Evolutionary conservation across 441 rosid species (phyloP).

Genomic region (Gossypium schwendimanii): DNA sequence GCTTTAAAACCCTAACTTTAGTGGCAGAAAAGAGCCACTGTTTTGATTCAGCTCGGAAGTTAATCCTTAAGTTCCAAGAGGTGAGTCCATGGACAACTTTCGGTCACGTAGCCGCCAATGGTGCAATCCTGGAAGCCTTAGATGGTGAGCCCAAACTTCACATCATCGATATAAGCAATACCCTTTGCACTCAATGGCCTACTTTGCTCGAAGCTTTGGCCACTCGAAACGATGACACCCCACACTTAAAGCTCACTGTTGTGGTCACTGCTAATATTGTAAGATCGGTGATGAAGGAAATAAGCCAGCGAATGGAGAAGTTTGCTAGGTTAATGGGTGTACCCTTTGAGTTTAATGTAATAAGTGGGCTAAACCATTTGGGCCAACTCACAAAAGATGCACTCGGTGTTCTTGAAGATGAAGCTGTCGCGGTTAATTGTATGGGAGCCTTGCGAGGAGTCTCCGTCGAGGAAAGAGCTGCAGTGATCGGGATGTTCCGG

Average conservation of each 20-base stretch:
- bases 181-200: slow-evolving; percentile 88
- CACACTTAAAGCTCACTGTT: slow-evolving; percentile 55
- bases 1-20: slow-evolving; percentile 54
- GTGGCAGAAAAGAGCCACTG: slow-evolving; percentile 53
- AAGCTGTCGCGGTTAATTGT: slow-evolving; percentile 60
- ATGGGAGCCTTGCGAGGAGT: slow-evolving; percentile 48
- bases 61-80: slow-evolving; percentile 70
- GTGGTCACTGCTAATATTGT: slow-evolving; percentile 43
- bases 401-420: slow-evolving; percentile 42
- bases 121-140: slow-evolving; percentile 64
- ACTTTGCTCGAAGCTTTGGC: slow-evolving; percentile 64
- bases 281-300: slow-evolving; percentile 52
- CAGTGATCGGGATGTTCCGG: slow-evolving; percentile 32
- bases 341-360: slow-evolving; percentile 55
- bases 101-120: slow-evolving; percentile 71
- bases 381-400: slow-evolving; percentile 43
- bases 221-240: slow-evolving; percentile 60
- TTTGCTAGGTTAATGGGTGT: slow-evolving; percentile 78
- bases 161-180: slow-evolving; percentile 63
- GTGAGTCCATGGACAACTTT: slow-evolving; percentile 82
- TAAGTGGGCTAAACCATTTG: slow-evolving; percentile 35
- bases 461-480: slow-evolving; percentile 35
- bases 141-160: slow-evolving; percentile 63
- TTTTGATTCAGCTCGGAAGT: slow-evolving; percentile 56
- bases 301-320: slow-evolving; percentile 71